Evolutionary conservation across 23 red algal species (phyloP).

Genomic region (Gracilariopsis chorda): DNA sequence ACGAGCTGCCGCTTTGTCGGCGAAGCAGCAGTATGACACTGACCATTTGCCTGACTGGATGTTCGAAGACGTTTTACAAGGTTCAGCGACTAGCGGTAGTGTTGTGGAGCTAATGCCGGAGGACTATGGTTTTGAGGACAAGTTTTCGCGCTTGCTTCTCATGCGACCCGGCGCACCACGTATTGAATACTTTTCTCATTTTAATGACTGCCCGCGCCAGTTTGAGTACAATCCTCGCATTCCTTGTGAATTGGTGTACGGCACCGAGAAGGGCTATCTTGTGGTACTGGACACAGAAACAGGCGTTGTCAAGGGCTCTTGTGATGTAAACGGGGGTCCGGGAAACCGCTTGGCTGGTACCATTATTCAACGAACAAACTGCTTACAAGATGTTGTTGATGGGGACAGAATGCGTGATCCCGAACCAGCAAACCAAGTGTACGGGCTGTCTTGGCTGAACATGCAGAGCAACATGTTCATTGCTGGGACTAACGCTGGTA

Average conservation of each 20-base stretch:
- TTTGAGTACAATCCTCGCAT: slow-evolving; percentile 95
- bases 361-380: slow-evolving; percentile 2
- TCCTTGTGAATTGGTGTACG: slow-evolving; percentile 74
- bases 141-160: background rate
- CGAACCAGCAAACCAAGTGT: slow-evolving; percentile 28
- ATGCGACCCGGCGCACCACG: slow-evolving; percentile 44
- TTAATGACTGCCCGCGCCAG: slow-evolving; percentile 71
- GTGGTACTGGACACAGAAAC: slow-evolving; percentile 63
- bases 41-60: background rate
- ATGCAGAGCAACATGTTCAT: slow-evolving; percentile 60
- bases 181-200: slow-evolving; percentile 32
- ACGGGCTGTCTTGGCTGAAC: slow-evolving; percentile 85
- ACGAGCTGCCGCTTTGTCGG: background rate
- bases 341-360: slow-evolving; percentile 6
- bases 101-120: background rate
- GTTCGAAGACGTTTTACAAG: background rate
- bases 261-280: slow-evolving; percentile 76
- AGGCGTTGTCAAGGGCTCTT: slow-evolving; percentile 45
- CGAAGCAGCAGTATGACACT: background rate
- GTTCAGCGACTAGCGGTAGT: background rate
- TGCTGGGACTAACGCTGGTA: slow-evolving; percentile 69
- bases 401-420: background rate
- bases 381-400: background rate
- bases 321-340: slow-evolving; percentile 4
- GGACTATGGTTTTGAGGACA: slow-evolving; percentile 18